Base-by-base conservation (phyloP, 2,329 filamentous ascomycete species). In the Colletotrichum filicis region DNA sequence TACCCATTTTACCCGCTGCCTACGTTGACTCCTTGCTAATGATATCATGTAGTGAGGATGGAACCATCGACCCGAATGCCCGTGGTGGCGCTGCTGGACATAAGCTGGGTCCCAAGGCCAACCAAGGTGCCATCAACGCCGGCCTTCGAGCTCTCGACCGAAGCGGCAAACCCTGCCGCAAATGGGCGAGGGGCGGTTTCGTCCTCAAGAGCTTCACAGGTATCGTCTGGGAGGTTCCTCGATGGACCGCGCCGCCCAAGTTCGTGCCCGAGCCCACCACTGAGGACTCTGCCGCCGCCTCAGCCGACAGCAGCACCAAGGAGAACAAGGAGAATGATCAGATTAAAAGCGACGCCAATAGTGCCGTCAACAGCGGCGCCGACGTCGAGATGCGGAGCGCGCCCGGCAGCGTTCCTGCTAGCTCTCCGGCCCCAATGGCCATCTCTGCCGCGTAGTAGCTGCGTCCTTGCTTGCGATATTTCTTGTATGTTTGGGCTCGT, bases 101-200 rank as follows among this genome's bases (percentile, higher is more conserved):
- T 84, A 97, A 97, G 82, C 92, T 98, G 30, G 96, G 96, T 4
- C 97, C 97, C 77, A 98, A 98, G 83, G 96, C 96, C 64, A 98
- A 98, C 82, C 94, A 96, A 79, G 97, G 97, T 75, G 96, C 96
- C 73, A 99, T 99, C 88, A 99, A 99, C 81, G 97, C 97, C 67
- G 94, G 95, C 65, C 92, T 99, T 62, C 94, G 97, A 68, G 96
- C 97, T 14, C 93, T 99, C 76, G 97, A 99, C 83, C 92, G 96
- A 74, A 93, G 93, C 8, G 96, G 96, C 76, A 94, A 96, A 79
- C 95, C 97, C 11, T 98, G 95, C 83, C 94, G 96, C 76, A 95
- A 92, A 82, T 99, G 97, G 97, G 88, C 91, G 80, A 94, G 92
- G 82, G 95, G 95, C 75, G 90, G 92, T 68, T 94, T 98, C 81